These are phyloP conservation scores for Trametes maxima DNA, from an alignment of 768 basidiomycete genomes.

Conservation along the genomic window DNA sequence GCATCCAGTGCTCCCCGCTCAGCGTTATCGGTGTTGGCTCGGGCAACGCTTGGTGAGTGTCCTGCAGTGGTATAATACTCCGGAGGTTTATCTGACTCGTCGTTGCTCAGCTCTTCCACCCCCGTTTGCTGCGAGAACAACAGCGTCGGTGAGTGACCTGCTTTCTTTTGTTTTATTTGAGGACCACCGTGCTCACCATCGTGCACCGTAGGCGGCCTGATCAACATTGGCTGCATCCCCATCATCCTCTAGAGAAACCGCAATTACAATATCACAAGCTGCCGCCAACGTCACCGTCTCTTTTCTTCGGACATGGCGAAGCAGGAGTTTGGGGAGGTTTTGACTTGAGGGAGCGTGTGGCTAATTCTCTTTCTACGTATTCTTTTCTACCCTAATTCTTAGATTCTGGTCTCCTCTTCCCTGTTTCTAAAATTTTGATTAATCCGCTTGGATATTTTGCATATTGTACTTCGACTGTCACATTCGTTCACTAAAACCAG, in stretches of 20 bases:
- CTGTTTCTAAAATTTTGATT: too few species aligned
- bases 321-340: not conserved
- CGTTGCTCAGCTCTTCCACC: not conserved
- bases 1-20: slow-evolving; percentile 26
- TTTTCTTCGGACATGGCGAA: not conserved
- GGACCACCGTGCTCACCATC: not conserved
- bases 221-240: slow-evolving; percentile 22
- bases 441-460: too few species aligned
- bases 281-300: not conserved
- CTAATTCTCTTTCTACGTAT: too few species aligned
- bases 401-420: too few species aligned
- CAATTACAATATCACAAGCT: not conserved
- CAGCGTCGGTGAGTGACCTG: not conserved
- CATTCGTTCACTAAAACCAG: too few species aligned
- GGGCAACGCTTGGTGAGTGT: slow-evolving; percentile 15
- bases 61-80: too few species aligned
- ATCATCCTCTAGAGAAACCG: slow-evolving; percentile 1
- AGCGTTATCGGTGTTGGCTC: slow-evolving; percentile 11
- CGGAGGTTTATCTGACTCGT: not conserved
- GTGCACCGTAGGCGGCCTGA: slow-evolving; percentile 5
- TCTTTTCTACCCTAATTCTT: too few species aligned
- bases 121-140: slow-evolving; percentile 22
- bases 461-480: too few species aligned
- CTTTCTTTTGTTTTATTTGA: not conserved
- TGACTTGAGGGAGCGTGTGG: too few species aligned